These are phyloP conservation scores for Colletotrichum tamarilloi DNA, from an alignment of 2,329 filamentous ascomycete species.

Conservation along the genomic window DNA sequence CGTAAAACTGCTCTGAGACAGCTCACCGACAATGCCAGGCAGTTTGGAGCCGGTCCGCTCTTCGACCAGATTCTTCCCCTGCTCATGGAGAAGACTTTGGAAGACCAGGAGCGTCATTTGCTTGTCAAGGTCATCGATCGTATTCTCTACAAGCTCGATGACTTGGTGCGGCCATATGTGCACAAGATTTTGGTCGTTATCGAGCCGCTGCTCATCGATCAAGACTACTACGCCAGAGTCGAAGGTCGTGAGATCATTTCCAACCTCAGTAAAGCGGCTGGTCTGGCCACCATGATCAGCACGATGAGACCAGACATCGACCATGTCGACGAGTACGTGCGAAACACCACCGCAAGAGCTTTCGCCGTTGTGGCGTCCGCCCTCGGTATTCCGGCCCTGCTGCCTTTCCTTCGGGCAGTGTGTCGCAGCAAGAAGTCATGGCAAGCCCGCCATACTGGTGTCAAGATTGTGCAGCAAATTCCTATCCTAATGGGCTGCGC, in stretches of 20 bases:
- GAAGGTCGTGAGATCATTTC: conserved; percentile 99
- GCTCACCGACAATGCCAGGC: conserved; percentile 95
- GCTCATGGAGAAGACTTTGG: conserved; percentile 97
- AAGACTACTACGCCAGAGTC: conserved; percentile 98
- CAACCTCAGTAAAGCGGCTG: conserved; percentile 95
- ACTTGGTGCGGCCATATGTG: conserved; percentile 93
- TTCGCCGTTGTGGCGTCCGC: conserved; percentile 98
- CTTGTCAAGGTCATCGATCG: conserved; percentile 99
- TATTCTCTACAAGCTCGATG: conserved; percentile 97
- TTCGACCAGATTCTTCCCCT: conserved; percentile 98
- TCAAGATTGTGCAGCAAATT: conserved; percentile 99
- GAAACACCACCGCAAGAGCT: conserved; percentile 95
- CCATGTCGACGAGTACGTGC: conserved; percentile 97
- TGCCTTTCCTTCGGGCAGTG: conserved; percentile 94
- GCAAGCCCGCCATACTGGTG: conserved; percentile 97
- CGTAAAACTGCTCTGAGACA: conserved; percentile 97
- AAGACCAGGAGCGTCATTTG: conserved; percentile 97
- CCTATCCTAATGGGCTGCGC: conserved; percentile 99
- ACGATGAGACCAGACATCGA: conserved; percentile 99
- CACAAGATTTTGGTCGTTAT: conserved; percentile 99
- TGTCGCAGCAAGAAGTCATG: conserved; percentile 99
- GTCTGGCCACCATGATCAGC: conserved; percentile 98
- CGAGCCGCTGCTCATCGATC: conserved; percentile 97
- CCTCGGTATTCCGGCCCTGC: conserved; percentile 91
- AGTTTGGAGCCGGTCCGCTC: conserved; percentile 91